Evolutionary conservation across 2,329 filamentous ascomycete genomes (phyloP), one percentile per base, ranked within the genome.

Genomic region (Fusarium tjaetaba): DNA sequence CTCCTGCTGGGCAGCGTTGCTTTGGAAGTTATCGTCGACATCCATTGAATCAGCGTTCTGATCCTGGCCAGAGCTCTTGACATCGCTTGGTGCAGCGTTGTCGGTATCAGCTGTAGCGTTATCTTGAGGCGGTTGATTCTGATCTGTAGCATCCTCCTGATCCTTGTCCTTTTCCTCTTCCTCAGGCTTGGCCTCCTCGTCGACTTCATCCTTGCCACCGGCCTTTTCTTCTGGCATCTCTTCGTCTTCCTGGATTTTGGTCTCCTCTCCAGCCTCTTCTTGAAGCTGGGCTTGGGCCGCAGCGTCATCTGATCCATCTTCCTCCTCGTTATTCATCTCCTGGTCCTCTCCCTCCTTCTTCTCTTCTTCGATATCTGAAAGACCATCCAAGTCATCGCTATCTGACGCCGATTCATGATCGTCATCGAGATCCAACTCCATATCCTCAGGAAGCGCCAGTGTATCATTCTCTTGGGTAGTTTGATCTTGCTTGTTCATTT

Each of bases 381-480:
- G 82, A 61, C 90, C 85, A 64, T 91, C 88, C 55, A 92, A 80
- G 24, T 88, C 86, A 70, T 91, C 89, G 42, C 87, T 87, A 20
- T 87, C 88, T 18, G 85, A 86, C 11, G 84, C 85, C 9, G 88
- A 88, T 24, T 88, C 86, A 34, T 89, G 85, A 43, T 93, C 92
- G 34, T 93, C 92, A 72, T 96, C 92, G 62, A 96, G 88, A 72
- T 95, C 90, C 80, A 98, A 88, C 65, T 97, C 91, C 87, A 98
- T 92, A 73, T 97, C 94, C 46, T 97, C 95, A 0, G 95, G 95
- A 28, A 97, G 86, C 51, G 95, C 94, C 68, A 97, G 86, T 5
- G 92, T 91, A 68, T 97, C 91, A 76, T 94, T 92, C 79, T 97
- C 92, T 75, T 96, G 89, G 4, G 94, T 89, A 77, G 96, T 92